phyloP scores from a whole-genome alignment of 116 monocot species.

The Trichopus zeylanicus region DNA sequence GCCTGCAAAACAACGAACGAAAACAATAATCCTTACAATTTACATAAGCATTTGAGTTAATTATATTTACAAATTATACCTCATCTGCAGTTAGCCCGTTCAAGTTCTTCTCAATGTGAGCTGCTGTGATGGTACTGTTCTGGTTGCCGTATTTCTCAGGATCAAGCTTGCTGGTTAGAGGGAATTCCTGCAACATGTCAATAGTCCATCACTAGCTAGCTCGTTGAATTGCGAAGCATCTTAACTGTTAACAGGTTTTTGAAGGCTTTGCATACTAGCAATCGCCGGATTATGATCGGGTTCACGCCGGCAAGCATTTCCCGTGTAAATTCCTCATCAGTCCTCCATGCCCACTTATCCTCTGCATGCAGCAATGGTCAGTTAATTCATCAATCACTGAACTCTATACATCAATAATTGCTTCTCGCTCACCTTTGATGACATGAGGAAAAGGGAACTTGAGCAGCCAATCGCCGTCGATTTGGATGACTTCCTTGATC shows the following conservation, averaged over 20 bases:
- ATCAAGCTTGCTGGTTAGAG: slow-evolving; percentile 63
- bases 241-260: background rate
- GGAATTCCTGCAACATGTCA: slow-evolving; percentile 42
- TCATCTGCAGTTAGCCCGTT: slow-evolving; percentile 39
- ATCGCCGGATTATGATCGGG: slow-evolving; percentile 33
- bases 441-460: slow-evolving; percentile 54
- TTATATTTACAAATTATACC: slow-evolving; percentile 13
- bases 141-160: slow-evolving; percentile 49
- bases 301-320: slow-evolving; percentile 84
- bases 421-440: slow-evolving; percentile 33
- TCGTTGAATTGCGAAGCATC: background rate
- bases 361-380: slow-evolving; percentile 9
- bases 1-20: slow-evolving; percentile 26
- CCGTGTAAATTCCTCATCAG: slow-evolving; percentile 66
- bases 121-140: slow-evolving; percentile 57
- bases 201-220: background rate
- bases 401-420: background rate
- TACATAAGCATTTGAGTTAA: background rate
- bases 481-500: slow-evolving; percentile 35
- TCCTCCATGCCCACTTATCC: slow-evolving; percentile 53
- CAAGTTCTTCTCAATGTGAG: slow-evolving; percentile 44
- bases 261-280: slow-evolving; percentile 18
- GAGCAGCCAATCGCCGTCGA: slow-evolving; percentile 32
- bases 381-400: background rate
- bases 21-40: background rate